These are phyloP conservation scores for Aspergillus baeticus DNA, from an alignment of 495 filamentous ascomycete genomes.

Conservation along the genomic window DNA sequence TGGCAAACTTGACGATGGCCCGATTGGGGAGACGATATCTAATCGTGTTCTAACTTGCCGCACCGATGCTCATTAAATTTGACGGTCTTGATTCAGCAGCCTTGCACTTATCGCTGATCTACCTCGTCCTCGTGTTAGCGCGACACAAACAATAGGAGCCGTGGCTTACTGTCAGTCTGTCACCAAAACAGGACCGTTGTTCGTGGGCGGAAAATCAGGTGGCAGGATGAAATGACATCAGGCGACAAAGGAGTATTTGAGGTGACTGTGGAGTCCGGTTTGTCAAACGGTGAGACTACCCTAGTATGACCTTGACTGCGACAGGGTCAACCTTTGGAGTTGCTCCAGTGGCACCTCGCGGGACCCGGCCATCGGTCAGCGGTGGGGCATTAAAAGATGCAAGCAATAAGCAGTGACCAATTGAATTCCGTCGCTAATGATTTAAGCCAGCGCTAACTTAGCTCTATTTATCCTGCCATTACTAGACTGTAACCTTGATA, in stretches of 20 bases:
- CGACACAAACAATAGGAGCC: too few relatives aligned
- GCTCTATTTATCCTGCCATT: neutral
- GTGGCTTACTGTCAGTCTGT: too few relatives aligned
- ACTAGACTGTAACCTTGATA: too few relatives aligned
- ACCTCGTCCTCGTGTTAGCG: too few relatives aligned
- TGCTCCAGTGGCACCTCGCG: neutral
- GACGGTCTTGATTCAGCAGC: too few relatives aligned
- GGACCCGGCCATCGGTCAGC: neutral
- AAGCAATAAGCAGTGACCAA: neutral
- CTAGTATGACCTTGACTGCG: slow-evolving; percentile 13
- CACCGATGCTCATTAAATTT: neutral
- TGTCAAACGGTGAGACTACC: neutral
- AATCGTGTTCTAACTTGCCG: neutral
- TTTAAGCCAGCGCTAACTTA: slow-evolving; percentile 13
- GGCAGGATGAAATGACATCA: neutral
- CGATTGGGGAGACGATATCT: neutral
- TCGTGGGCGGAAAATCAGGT: neutral
- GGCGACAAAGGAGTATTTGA: neutral
- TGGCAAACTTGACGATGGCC: neutral
- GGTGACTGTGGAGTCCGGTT: neutral
- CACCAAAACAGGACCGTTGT: neutral
- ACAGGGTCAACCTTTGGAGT: slow-evolving; percentile 10
- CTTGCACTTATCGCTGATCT: too few relatives aligned
- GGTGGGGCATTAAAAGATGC: neutral
- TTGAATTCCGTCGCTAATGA: neutral